phyloP scores from a whole-genome alignment of 2,329 filamentous ascomycete species.

The Arthrobotrys entomopaga region DNA sequence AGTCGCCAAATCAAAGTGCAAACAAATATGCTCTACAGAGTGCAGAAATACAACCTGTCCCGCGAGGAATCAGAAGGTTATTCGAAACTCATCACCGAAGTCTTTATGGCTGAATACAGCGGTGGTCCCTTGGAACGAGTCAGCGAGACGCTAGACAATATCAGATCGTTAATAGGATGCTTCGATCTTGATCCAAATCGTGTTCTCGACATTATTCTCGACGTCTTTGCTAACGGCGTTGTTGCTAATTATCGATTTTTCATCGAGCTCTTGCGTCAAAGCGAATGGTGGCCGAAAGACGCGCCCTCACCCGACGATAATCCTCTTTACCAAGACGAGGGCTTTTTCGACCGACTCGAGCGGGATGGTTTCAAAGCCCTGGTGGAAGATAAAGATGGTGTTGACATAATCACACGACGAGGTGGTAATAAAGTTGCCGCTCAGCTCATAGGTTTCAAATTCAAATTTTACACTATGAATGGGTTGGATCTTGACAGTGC shows the following conservation, averaged over 20 bases:
- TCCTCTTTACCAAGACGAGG: constrained; percentile 60
- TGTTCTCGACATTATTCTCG: constrained; percentile 90
- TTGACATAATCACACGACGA: constrained; percentile 46
- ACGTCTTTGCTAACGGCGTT: constrained; percentile 91
- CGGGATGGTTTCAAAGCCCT: constrained; percentile 82
- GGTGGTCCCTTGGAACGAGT: constrained; percentile 70
- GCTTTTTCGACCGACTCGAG: constrained; percentile 85
- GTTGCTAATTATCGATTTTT: constrained; percentile 95
- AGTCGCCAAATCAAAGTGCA: constrained; percentile 83
- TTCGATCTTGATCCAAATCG: constrained; percentile 97
- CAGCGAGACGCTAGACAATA: constrained; percentile 85
- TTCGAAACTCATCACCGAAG: constrained; percentile 92
- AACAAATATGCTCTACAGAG: constrained; percentile 91
- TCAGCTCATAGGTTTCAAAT: constrained; percentile 94
- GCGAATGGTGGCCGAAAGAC: constrained; percentile 92
- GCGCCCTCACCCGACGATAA: constrained; percentile 65
- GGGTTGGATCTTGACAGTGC: constrained; percentile 70
- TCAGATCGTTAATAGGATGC: constrained; percentile 94
- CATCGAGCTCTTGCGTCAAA: constrained; percentile 87
- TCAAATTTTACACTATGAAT: constrained; percentile 89
- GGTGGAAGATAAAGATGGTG: constrained; percentile 71
- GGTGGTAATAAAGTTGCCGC: constrained; percentile 88
- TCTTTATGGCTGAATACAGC: constrained; percentile 77
- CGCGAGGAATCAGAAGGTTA: constrained; percentile 97
- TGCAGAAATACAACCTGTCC: constrained; percentile 95